phyloP scores from a whole-genome alignment of 1,284 basidiomycete genomes.

The Neonothopanus nambi region DNA sequence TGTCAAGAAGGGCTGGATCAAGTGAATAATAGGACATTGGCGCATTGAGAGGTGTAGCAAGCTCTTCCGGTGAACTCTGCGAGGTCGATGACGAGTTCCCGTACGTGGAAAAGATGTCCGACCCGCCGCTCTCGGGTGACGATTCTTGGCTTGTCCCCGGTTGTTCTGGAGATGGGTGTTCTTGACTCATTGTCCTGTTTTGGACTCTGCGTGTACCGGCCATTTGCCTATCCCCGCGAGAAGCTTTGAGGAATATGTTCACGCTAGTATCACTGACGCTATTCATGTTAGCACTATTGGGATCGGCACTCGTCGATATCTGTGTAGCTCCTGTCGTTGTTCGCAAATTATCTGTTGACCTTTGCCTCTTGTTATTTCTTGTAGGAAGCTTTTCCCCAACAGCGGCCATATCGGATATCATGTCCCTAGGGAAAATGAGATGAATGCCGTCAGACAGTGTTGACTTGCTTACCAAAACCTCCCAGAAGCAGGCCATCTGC shows the following conservation, averaged over 20 bases:
- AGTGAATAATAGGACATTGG: not conserved
- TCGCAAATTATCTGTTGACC: constrained; percentile 9
- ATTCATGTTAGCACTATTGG: not conserved
- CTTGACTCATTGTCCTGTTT: too few species aligned
- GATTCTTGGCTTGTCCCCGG: too few species aligned
- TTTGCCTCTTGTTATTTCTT: constrained; percentile 9
- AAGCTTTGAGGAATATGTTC: too few species aligned
- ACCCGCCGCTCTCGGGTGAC: too few species aligned
- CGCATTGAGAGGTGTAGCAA: not conserved
- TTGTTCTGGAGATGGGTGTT: too few species aligned
- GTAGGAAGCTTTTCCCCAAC: constrained; percentile 9
- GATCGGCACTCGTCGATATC: not conserved
- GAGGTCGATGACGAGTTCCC: too few species aligned
- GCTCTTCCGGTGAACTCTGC: not conserved
- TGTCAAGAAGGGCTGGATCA: not conserved
- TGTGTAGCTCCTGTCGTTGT: not conserved
- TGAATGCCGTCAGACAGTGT: not conserved
- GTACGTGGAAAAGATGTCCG: too few species aligned
- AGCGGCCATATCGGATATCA: constrained; percentile 33
- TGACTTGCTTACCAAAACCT: constrained; percentile 33
- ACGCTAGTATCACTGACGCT: too few species aligned
- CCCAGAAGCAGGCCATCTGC: constrained; percentile 45
- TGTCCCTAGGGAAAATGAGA: constrained; percentile 28
- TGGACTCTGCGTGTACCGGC: constrained; percentile 6
- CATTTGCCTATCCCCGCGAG: constrained; percentile 1